Base-by-base conservation (phyloP, 2,329 filamentous ascomycete genomes). In the Apiospora koreana region DNA sequence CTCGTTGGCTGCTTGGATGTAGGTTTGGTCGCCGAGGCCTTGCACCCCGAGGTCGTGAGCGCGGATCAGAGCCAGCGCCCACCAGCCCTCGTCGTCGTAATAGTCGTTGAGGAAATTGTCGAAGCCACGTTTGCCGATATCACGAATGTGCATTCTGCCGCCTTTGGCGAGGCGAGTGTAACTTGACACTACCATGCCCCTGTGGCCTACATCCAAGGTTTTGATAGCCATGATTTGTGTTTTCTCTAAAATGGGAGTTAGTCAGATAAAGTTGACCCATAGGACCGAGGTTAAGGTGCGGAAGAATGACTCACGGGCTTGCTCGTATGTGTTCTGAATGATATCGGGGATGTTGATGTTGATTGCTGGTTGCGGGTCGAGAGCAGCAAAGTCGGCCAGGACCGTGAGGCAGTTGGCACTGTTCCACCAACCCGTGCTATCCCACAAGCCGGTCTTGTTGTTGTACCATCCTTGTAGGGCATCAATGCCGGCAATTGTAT, bases 1-100 rank as follows among this genome's bases (percentile, higher is more conserved):
- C 28, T 77, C 72, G 72, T 83, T 81, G 3, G 87, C 87, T 50
- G 81, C 81, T 65, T 83, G 73, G 10, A 89, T 83, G 74, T 88
- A 89, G 42, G 78, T 78, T 2, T 73, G 45, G n/a, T 85, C 77
- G 7, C 79, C 77, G 12, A 79, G 67, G 50, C 69, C 71, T 41
- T 66, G 67, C 9, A 71, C 69, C 0, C 83, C 88, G 14, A 85
- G 78, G 75, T 89, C 87, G 73, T 83, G 88, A 0, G 84, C 80
- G 38, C 83, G 81, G 69, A 89, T 84, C 82, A 85, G 85, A 18
- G 84, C 88, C 68, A 90, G 81, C 2, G 85, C 88, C 89, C 89
- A 91, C 88, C 88, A 91, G 43, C 88, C 85, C 77, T 89, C 86
- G 75, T 91, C 88, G 74, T 91, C 88, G 74, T 89, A 90, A 73